Evolutionary conservation across 148 eudicot genomes (phyloP), one percentile per base, ranked within the genome.

Genomic region (Polygonum aviculare): DNA sequence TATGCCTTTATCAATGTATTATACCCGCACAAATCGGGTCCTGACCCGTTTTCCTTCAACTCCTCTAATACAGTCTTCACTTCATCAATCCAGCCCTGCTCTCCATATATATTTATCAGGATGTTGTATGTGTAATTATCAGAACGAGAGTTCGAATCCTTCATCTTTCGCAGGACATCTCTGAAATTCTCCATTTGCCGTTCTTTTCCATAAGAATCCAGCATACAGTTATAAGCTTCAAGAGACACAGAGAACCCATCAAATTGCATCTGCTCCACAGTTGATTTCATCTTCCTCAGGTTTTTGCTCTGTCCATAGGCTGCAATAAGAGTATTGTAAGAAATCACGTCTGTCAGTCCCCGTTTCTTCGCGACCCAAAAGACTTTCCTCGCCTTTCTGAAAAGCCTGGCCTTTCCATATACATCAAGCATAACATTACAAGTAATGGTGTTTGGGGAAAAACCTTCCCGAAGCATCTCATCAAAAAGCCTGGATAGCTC

Each of bases 1-100:
- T 94, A 94, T 1, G 98, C 98, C 87, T 94, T 94, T 77, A 94
- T 92, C 84, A 94, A 82, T 18, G 98, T 89, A 81, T 94, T 94
- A 74, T 92, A 94, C 82, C 97, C 85, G 82, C 90, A 92, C 80
- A 92, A 85, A 79, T 94, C 97, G 8, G 90, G 96, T 36, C 89
- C 85, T 9, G 83, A 79, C 44, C 96, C 97, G 72, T 83, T 77
- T 84, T 89, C 93, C 75, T 89, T 92, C 77, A 94, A 80, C 77
- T 94, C 96, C 69, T 49, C 79, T 71, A 94, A 75, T 57, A 92
- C 91, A 36, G 21, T 83, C 47, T 81, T 83, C 77, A 94, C 91
- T 83, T 92, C 98, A 60, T 94, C 97, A 74, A 94, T 90, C 98
- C 98, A 92, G 15, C 90, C 86, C 69, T 86, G 84, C 81, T 94